Base-by-base conservation (phyloP, 768 basidiomycete genomes). In the Podaxis sp. region DNA sequence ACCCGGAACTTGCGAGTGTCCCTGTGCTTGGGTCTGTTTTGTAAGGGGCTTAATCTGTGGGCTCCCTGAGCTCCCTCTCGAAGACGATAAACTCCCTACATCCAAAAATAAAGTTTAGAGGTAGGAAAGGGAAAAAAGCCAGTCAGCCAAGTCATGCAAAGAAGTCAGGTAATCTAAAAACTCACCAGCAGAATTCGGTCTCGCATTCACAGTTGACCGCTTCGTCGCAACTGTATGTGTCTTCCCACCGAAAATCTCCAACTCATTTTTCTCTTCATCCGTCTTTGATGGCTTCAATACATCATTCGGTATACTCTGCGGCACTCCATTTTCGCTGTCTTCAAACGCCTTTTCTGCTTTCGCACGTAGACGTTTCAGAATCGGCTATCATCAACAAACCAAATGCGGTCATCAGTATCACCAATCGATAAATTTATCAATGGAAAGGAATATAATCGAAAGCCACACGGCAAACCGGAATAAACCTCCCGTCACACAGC, bases 241-340 rank as follows among this genome's bases (percentile, higher is more conserved):
- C 68, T 85, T 83, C n/a, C 90, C 90, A 54, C 88, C 85, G 71
- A 92, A 92, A 26, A 92, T 89, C 5, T 85, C 83, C 24, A 92
- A 74, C 68, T 91, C 89, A 69, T 92, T 90, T 58, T 85, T 81
- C n/a, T 76, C 72, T 42, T 81, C 82, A 26, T 76, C 73, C 11
- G 71, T 65, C 13, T 74, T 65, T 0, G 86, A 83, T 9, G 82
- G 76, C 19, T 79, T 76, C 72, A 90, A 90, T 28, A 87, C 33
- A 73, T 89, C 86, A 65, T 79, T 80, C 17, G 79, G 80, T 55
- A 79, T 75, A 52, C 73, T 74, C 2, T 79, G 70, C 6, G 82
- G 77, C 40, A 80, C 75, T 5, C 84, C 83, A 28, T 73, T 82
- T 65, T 77, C 76, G 13, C 79, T 77, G 38, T 79, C 4, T 79